Percentiles rank a stretch among this genome's conserved stretches.
Conservation (phyloP, 768 basidiomycete genomes). For the Xerocomellus amylosporus region DNA sequence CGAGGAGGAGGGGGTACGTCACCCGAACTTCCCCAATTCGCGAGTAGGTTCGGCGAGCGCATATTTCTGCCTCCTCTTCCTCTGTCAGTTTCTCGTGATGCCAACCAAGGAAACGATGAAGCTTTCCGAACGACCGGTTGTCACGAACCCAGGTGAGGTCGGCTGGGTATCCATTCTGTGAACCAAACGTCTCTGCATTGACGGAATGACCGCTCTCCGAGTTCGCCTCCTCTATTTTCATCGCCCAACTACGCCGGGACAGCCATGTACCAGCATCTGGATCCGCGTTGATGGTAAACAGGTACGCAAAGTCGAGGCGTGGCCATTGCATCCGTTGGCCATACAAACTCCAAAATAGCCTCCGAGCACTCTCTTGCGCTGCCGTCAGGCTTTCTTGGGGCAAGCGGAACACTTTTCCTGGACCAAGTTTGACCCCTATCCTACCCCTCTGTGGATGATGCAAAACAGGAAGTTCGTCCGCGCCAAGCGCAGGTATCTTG, state of each 20-base stretch:
- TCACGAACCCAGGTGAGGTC: constrained; percentile 55
- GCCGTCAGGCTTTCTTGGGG: constrained; percentile 26
- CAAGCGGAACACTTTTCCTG: constrained; percentile 19
- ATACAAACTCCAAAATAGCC: constrained; percentile 60
- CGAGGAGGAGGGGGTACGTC: constrained; percentile 63
- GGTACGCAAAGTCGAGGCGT: constrained; percentile 58
- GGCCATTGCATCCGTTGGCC: constrained; percentile 62
- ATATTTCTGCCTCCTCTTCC: constrained; percentile 47
- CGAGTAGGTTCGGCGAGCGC: constrained; percentile 32
- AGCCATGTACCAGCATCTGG: constrained; percentile 43
- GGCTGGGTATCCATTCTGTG: constrained; percentile 43
- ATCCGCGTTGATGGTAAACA: constrained; percentile 44
- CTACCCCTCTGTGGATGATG: constrained; percentile 42
- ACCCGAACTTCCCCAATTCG: constrained; percentile 37
- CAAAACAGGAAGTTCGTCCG: constrained; percentile 44
- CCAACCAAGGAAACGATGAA: constrained; percentile 59
- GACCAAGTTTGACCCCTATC: constrained; percentile 27
- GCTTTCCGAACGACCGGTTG: constrained; percentile 41
- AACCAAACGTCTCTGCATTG: constrained; percentile 46
- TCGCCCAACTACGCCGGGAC: constrained; percentile 49
- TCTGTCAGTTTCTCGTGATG: constrained; percentile 42
- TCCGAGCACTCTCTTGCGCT: constrained; percentile 54
- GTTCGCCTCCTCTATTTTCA: constrained; percentile 7
- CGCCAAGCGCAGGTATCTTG: constrained; percentile 36
- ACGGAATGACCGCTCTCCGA: constrained; percentile 21